Percentiles rank a stretch among this genome's conserved stretches.
Evolutionary conservation across 106 monocot genomes (phyloP).

Genomic region (Platanthera zijinensis): DNA sequence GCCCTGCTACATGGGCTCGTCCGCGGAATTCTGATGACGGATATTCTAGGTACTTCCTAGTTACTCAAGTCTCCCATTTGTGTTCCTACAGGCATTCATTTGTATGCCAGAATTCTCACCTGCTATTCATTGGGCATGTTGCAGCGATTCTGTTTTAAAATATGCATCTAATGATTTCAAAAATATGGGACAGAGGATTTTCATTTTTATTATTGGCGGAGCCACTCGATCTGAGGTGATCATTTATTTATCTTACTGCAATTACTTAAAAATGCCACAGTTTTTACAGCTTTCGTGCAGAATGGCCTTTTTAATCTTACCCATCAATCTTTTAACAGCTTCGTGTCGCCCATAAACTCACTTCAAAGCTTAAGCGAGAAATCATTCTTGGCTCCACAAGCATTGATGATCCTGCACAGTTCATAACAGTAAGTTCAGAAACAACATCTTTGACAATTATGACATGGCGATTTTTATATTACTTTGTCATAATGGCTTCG

Average conservation of each 20-base stretch:
- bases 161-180: conserved; percentile 88
- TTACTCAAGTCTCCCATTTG: background rate
- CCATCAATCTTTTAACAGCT: conserved; percentile 35
- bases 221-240: conserved; percentile 92
- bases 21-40: conserved; percentile 92
- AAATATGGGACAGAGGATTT: conserved; percentile 90
- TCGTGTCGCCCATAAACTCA: conserved; percentile 80
- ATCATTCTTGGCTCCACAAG: conserved; percentile 88
- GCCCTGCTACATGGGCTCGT: conserved; percentile 83
- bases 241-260: background rate
- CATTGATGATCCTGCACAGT: conserved; percentile 86
- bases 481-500: too few species aligned
- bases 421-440: conserved; percentile 62
- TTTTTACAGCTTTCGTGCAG: conserved; percentile 3
- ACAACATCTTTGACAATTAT: background rate
- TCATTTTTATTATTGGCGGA: conserved; percentile 90
- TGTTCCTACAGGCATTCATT: background rate
- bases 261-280: background rate
- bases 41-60: conserved; percentile 59
- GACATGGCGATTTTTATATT: too few species aligned
- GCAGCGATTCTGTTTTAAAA: conserved; percentile 84
- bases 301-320: background rate
- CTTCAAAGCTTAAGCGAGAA: conserved; percentile 79
- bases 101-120: background rate
- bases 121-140: conserved; percentile 12